Evolutionary conservation across 305 asterid species (phyloP), one percentile per base, ranked within the genome.

Genomic region (Caryopteris hybrid): DNA sequence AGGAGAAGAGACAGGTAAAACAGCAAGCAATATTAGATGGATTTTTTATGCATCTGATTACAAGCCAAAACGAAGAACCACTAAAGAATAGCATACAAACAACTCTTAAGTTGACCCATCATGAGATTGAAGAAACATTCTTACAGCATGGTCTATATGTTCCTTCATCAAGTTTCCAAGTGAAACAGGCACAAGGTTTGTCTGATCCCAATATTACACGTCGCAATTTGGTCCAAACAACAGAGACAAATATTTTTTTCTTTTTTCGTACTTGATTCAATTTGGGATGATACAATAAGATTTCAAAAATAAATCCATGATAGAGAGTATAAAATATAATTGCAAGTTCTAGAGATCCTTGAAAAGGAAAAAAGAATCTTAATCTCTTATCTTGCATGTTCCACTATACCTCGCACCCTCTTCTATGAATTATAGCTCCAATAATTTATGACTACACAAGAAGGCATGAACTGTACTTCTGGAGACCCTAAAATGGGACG

Each of bases 321-420:
- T 9, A 27, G 31, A 22, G 51, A 22, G 22, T 22, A 14, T 4
- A 59, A 22, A 58, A 45, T 14, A 18, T 25, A 69, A 34, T 11
- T 47, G 4, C 52, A 48, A 11, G 39, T 18, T 25, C 41, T 38
- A 56, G 33, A 73, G 58, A 61, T 34, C 47, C 47, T 65, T 10
- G 14, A 48, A 39, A 18, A 57, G 63, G 66, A 10, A 47, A 29
- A 27, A 8, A n/a, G 42, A 47, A 38, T 33, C 25, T 43, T 20
- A 18, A 11, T 17, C 47, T 38, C 58, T 70, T 27, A 61, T 48
- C 10, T 11, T 21, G 62, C 46, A 55, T 20, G 64, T 58, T 41
- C 51, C 25, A 67, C 38, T 25, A 70, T 77, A 86, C 89, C 92
- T 83, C 70, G 16, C 83, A 57, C 21, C 13, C 38, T 59, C 45